Conservation (phyloP, 768 basidiomycete species). For the Pleurotus tuber-regium region DNA sequence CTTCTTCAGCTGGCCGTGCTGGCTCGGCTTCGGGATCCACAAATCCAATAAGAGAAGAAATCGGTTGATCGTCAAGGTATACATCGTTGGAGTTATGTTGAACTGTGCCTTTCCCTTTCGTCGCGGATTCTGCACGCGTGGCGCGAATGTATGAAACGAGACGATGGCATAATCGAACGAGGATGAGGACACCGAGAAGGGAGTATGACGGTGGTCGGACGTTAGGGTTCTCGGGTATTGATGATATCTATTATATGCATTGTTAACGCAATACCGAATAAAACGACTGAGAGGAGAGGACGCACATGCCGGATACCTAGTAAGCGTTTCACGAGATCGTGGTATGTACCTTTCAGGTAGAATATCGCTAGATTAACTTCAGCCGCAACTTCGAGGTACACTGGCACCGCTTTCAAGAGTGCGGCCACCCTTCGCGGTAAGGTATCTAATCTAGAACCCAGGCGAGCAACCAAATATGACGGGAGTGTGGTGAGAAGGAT, state of each 20-base stretch:
- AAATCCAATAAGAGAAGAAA: conserved; percentile 53
- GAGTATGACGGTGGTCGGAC: conserved; percentile 81
- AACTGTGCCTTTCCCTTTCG: conserved; percentile 32
- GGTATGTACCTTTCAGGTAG: conserved; percentile 79
- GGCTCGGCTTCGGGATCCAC: conserved; percentile 52
- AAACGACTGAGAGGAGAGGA: not conserved
- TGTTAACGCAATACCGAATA: not conserved
- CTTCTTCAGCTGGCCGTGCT: conserved; percentile 62
- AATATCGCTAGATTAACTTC: conserved; percentile 82
- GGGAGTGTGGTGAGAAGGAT: conserved; percentile 69
- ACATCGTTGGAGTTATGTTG: conserved; percentile 28
- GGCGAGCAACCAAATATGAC: conserved; percentile 55
- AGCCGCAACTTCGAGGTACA: conserved; percentile 48
- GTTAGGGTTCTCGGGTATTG: conserved; percentile 67
- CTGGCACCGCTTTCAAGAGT: conserved; percentile 42
- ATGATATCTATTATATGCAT: conserved; percentile 57
- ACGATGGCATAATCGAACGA: conserved; percentile 62
- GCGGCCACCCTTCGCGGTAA: conserved; percentile 28
- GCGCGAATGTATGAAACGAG: conserved; percentile 44
- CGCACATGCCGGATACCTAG: conserved; percentile 68
- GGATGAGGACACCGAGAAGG: conserved; percentile 74
- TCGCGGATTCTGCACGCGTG: conserved; percentile 13
- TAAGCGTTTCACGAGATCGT: conserved; percentile 66
- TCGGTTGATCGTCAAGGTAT: conserved; percentile 58
- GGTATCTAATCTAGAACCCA: conserved; percentile 36